Conservation (phyloP, 805 yeast genomes). For the Lipomyces spencermartinsiae region DNA sequence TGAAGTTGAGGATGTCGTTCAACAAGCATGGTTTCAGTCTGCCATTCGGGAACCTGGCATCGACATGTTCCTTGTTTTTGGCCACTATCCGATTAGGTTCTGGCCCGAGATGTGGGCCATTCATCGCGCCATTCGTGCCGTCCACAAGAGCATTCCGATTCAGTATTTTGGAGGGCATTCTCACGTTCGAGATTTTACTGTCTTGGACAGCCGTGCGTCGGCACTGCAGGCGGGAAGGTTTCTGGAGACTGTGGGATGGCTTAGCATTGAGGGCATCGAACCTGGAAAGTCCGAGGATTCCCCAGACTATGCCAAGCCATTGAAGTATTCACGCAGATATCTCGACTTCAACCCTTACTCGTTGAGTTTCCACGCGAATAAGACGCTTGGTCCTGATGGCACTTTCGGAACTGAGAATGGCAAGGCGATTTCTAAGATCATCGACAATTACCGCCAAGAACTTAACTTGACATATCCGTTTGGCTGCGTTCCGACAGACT, state of each 20-base stretch:
- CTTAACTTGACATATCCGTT: slow-evolving; percentile 61
- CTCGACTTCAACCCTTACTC: slow-evolving; percentile 82
- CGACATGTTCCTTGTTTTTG: slow-evolving; percentile 73
- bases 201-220: slow-evolving; percentile 68
- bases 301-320: slow-evolving; percentile 41
- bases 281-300: slow-evolving; percentile 29
- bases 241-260: slow-evolving; percentile 92
- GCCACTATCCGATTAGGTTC: slow-evolving; percentile 76
- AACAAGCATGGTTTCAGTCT: slow-evolving; percentile 69
- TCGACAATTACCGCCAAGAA: slow-evolving; percentile 53
- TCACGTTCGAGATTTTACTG: slow-evolving; percentile 83
- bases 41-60: slow-evolving; percentile 51
- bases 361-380: slow-evolving; percentile 65
- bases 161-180: slow-evolving; percentile 96
- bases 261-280: slow-evolving; percentile 56
- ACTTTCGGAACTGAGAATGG: slow-evolving; percentile 67
- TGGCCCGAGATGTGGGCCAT: slow-evolving; percentile 61
- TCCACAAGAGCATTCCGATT: slow-evolving; percentile 67
- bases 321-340: slow-evolving; percentile 63
- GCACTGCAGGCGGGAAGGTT: slow-evolving; percentile 93
- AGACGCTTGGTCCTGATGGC: slow-evolving; percentile 33
- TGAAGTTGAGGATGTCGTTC: slow-evolving; percentile 60
- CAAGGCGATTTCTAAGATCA: slow-evolving; percentile 51
- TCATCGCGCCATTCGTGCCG: slow-evolving; percentile 58
- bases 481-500: slow-evolving; percentile 73